These are phyloP conservation scores for Linum tenue DNA, from an alignment of 345 rosid species.

Conservation along the genomic window DNA sequence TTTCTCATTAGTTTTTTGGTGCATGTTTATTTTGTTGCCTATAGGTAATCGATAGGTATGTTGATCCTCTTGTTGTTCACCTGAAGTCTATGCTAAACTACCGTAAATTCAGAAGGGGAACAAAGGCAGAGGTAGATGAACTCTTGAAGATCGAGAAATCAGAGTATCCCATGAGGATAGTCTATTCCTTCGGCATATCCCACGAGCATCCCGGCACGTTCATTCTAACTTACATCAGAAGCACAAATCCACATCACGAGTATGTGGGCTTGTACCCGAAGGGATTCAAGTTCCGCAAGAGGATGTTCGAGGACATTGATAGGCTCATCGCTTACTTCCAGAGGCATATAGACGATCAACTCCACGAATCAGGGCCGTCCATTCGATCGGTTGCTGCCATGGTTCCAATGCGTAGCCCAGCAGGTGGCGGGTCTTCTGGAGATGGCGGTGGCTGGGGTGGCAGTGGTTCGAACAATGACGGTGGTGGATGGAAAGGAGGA, in stretches of 20 bases:
- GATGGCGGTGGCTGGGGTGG: constrained; percentile 38
- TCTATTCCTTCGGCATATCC: constrained; percentile 82
- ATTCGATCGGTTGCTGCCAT: constrained; percentile 93
- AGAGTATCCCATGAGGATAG: constrained; percentile 75
- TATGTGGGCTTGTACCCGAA: constrained; percentile 94
- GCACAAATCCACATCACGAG: constrained; percentile 94
- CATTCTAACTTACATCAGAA: constrained; percentile 78
- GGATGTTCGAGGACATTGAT: constrained; percentile 94
- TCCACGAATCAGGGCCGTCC: constrained; percentile 66
- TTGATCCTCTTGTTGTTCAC: constrained; percentile 83
- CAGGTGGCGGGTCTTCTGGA: constrained; percentile 40
- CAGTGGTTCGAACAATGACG: constrained; percentile 63
- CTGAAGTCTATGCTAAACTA: constrained; percentile 80
- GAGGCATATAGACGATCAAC: constrained; percentile 86
- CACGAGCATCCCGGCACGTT: constrained; percentile 98
- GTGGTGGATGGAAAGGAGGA: constrained; percentile 62
- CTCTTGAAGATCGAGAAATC: constrained; percentile 62
- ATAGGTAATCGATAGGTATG: constrained; percentile 95
- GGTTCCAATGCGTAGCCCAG: constrained; percentile 98
- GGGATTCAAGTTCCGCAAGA: constrained; percentile 94
- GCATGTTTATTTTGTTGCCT: neutral
- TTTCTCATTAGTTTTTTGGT: too few relatives aligned
- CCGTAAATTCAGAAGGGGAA: constrained; percentile 77
- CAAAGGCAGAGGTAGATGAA: constrained; percentile 84
- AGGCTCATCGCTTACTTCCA: constrained; percentile 94